Evolutionary conservation across 768 basidiomycete genomes (phyloP), one percentile per base, ranked within the genome.

Genomic region (Hemileccinum impolitum): DNA sequence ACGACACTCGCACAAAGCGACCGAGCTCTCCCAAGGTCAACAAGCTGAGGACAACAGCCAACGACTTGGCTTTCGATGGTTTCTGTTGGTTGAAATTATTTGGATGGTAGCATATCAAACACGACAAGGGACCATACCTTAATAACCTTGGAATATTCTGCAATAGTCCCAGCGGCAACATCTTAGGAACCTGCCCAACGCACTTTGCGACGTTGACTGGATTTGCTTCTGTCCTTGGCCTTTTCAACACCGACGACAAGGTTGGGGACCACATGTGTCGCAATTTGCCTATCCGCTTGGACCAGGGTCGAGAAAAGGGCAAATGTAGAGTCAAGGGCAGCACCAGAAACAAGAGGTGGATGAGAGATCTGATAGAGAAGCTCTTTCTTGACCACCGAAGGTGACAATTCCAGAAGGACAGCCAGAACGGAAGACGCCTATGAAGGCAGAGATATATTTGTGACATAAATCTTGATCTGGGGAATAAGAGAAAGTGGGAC

Each of bases 21-120:
- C 95, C 96, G 35, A 98, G 77, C 67, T 98, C 96, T 40, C 96
- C 96, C 43, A 98, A 75, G 35, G 92, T 86, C 13, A 96, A 74
- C 47, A 98, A 74, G 56, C 91, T 89, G 19, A 99, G 78, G 28
- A 92, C 84, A 7, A 91, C 76, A 35, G 84, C 74, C 1, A 81
- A 75, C 15, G 87, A 69, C 54, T 81, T 81, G 7, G 84, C 78
- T 64, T 85, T 87, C 9, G 84, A 79, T 0, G 70, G 64, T 42
- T 74, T 73, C 76, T 80, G 53, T 39, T 41, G 19, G 17, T 37
- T 25, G 17, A 31, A 44, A 32, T 35, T 2, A 50, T 61, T 52
- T 32, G 8, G 15, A 45, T 12, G 19, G 4, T 19, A 1, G 17
- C 31, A 43, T 42, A 18, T 13, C 26, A 18, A 18, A 30, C 25